A percentile compares a stretch with the other conserved stretches of the same genome.
Evolutionary conservation across 2,329 filamentous ascomycete species (phyloP).

Genomic region (Drechslerella dactyloides): DNA sequence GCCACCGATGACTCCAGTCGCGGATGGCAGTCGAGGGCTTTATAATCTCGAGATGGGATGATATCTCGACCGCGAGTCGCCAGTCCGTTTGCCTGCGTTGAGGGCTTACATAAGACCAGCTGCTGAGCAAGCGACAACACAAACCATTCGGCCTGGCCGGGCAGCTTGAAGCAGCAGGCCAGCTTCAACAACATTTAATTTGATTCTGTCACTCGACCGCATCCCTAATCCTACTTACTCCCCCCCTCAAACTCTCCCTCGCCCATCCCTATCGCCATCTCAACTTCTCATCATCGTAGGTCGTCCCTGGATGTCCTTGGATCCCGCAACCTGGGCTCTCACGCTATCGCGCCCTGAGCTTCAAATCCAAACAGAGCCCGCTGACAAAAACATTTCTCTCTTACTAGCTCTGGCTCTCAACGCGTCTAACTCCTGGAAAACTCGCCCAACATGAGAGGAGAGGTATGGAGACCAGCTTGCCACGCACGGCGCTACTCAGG

Average conservation of each 20-base stretch:
- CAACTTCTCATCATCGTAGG: conserved; percentile 6
- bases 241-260: conserved; percentile 31
- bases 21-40: too few relatives aligned
- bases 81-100: background rate
- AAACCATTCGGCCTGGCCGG: conserved; percentile 3
- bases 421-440: conserved; percentile 38
- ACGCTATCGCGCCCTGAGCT: background rate
- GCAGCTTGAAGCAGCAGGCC: conserved; percentile 11
- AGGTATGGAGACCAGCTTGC: conserved; percentile 20
- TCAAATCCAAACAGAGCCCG: background rate
- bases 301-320: background rate
- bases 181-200: conserved; percentile 25
- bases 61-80: background rate
- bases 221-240: conserved; percentile 12
- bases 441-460: conserved; percentile 48
- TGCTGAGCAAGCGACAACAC: conserved; percentile 30
- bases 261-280: conserved; percentile 3
- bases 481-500: background rate
- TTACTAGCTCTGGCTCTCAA: conserved; percentile 22
- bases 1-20: too few relatives aligned
- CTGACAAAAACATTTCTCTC: background rate
- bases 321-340: background rate
- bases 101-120: conserved; percentile 1
- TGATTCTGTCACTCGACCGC: background rate
- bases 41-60: too few relatives aligned